Conservation (phyloP, 441 rosid species). For the Corymbia citriodora region DNA sequence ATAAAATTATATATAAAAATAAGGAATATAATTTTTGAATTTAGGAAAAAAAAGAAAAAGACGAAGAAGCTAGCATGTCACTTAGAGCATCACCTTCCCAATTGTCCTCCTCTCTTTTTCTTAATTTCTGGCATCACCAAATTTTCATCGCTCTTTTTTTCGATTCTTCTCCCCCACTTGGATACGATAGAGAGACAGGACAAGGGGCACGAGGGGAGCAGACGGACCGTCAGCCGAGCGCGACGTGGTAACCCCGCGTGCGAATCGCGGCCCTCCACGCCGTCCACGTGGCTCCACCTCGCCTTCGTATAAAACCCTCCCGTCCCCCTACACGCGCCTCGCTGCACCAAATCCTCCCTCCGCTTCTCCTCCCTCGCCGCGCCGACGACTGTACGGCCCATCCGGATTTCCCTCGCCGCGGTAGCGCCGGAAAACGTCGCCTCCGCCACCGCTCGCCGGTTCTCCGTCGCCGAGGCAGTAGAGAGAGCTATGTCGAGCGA, state of each 20-base stretch:
- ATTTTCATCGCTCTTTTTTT: background rate
- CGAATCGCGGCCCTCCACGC: background rate
- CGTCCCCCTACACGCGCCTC: background rate
- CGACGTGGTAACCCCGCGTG: background rate
- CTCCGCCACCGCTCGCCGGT: background rate
- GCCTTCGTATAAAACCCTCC: background rate
- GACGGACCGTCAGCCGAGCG: background rate
- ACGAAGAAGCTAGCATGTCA: background rate
- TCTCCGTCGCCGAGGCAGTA: background rate
- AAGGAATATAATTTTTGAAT: background rate
- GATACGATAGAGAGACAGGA: background rate
- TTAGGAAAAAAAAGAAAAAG: background rate
- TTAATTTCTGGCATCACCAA: background rate
- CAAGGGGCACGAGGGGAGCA: background rate
- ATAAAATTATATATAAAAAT: background rate
- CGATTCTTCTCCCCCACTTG: background rate
- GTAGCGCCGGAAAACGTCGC: background rate
- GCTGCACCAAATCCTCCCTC: background rate
- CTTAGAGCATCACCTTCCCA: background rate
- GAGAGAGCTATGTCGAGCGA: background rate
- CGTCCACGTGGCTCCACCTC: background rate
- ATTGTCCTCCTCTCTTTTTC: background rate
- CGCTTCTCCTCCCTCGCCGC: background rate
- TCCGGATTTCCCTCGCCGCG: background rate
- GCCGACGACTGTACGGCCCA: background rate